Conservation (phyloP, 2,329 filamentous ascomycete species). For the Neopestalotiopsis sp. region DNA sequence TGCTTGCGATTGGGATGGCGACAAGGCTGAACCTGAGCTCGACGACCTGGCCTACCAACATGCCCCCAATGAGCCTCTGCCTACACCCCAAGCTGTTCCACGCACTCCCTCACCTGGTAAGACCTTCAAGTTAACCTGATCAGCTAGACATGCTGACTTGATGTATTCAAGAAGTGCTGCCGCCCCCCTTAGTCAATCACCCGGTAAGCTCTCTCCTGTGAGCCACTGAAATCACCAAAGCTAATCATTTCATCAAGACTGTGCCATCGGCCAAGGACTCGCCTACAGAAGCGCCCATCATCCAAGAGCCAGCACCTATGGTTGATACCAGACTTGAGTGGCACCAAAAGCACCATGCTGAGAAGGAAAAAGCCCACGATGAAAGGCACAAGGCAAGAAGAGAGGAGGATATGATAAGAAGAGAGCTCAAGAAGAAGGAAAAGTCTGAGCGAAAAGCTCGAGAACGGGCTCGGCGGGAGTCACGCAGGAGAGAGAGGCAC, state of each 20-base stretch:
- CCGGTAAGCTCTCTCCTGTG: background rate
- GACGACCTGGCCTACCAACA: conserved; percentile 32
- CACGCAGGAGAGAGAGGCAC: conserved; percentile 23
- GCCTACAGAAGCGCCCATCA: too few relatives aligned
- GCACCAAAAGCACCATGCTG: conserved; percentile 20
- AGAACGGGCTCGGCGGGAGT: conserved; percentile 16
- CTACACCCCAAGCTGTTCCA: background rate
- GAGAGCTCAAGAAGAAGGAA: conserved; percentile 25
- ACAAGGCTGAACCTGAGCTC: conserved; percentile 31
- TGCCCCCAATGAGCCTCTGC: conserved; percentile 1
- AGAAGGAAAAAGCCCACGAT: conserved; percentile 25
- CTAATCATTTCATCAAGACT: background rate
- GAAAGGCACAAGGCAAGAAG: conserved; percentile 27
- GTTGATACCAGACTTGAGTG: background rate
- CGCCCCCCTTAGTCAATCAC: background rate
- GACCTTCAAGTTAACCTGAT: background rate
- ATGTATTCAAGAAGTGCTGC: background rate
- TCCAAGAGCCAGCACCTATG: background rate
- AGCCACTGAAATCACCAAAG: background rate
- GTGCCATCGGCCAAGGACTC: background rate
- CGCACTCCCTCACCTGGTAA: background rate
- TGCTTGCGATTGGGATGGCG: conserved; percentile 32
- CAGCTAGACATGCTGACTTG: background rate
- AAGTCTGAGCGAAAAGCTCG: conserved; percentile 23
- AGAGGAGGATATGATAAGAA: conserved; percentile 16